These are phyloP conservation scores for Xylaria multiplex DNA, from an alignment of 2,329 filamentous ascomycete genomes.

Conservation along the genomic window DNA sequence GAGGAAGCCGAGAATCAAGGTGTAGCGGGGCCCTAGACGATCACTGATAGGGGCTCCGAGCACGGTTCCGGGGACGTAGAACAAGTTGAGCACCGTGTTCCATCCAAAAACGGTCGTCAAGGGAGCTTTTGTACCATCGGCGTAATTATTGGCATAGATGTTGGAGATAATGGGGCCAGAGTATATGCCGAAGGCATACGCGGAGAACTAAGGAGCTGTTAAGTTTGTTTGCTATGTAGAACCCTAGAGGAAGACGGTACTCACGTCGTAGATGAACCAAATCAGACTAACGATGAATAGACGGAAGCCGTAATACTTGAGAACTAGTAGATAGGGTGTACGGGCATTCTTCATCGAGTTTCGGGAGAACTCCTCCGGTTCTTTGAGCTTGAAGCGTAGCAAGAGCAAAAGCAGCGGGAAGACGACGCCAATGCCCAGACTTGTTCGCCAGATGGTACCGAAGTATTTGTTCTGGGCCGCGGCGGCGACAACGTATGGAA, in stretches of 20 bases:
- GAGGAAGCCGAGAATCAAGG: conserved; percentile 75
- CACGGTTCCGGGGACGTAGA: conserved; percentile 86
- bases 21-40: conserved; percentile 79
- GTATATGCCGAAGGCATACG: conserved; percentile 89
- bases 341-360: conserved; percentile 71
- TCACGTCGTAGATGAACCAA: conserved; percentile 85
- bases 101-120: conserved; percentile 86
- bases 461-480: conserved; percentile 70
- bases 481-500: conserved; percentile 71
- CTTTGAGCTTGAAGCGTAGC: conserved; percentile 76
- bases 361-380: conserved; percentile 80
- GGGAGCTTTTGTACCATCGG: conserved; percentile 57
- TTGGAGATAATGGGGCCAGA: conserved; percentile 77
- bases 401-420: conserved; percentile 78
- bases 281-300: conserved; percentile 76
- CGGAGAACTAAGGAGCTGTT: conserved; percentile 67
- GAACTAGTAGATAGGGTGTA: conserved; percentile 65
- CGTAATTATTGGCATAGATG: conserved; percentile 62
- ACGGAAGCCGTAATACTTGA: conserved; percentile 77
- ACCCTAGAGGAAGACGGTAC: conserved; percentile 38
- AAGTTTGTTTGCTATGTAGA: not conserved
- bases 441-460: conserved; percentile 82
- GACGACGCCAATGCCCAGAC: conserved; percentile 80
- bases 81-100: conserved; percentile 88
- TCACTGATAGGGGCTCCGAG: conserved; percentile 81